Base-by-base conservation (phyloP, 2,329 filamentous ascomycete genomes). In the Penicillium sp. region DNA sequence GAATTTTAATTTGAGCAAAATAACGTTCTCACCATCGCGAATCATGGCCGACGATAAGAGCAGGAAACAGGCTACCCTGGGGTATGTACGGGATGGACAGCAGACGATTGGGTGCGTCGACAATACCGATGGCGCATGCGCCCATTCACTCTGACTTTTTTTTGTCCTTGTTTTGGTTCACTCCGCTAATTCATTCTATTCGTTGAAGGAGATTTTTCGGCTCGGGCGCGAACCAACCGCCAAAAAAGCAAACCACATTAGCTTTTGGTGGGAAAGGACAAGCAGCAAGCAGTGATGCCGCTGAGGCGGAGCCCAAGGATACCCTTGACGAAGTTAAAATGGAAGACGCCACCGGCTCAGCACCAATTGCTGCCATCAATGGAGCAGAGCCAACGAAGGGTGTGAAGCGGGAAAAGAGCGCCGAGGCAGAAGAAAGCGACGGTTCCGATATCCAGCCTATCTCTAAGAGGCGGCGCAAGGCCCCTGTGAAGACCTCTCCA, bases 51-150 rank as follows among this genome's bases (percentile, higher is more conserved):
- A 69, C 16, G 67, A 69, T 33, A 67, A 64, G 57, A 63, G 59
- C 52, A 66, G 64, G 47, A 91, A 90, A 72, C 91, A 96, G 77
- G 86, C 89, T 67, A 96, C 89, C 58, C 78, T 96, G 73, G 90
- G 90, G 91, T 96, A 94, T 78, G 91, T 93, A 60, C 87, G 84
- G 75, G 78, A 86, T 67, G 81, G 82, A 61, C 89, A 93, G 79
- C 84, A 82, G 70, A 90, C 87, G 65, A 77, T 93, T 73, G 84
- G 87, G 89, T 91, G 84, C 74, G 79, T 74, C 57, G 58, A 40
- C 56, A 45, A 56, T 56, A 40, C 58, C 51, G 25, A 14, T 43
- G 41, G 43, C 45, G 42, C 50, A 38, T 40, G 54, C 54, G 49
- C 53, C 56, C 43, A 33, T 52, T 38, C 14, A 11, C 12, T 33